Evolutionary conservation across 345 rosid genomes (phyloP).

Genomic region (Citrus australasica): DNA sequence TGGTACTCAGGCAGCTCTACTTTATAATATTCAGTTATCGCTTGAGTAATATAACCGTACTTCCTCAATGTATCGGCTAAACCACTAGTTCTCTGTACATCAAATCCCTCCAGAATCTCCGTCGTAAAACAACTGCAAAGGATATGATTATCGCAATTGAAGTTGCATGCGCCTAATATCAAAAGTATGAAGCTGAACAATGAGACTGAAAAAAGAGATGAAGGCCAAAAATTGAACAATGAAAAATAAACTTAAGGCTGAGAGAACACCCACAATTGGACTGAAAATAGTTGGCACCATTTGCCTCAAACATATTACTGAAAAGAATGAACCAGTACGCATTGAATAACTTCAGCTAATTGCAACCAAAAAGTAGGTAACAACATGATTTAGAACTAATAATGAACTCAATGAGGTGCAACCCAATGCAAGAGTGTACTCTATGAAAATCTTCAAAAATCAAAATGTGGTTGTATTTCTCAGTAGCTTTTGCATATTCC

Average conservation of each 20-base stretch:
- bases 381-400: background rate
- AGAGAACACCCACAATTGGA: background rate
- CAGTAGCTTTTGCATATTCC: background rate
- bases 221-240: background rate
- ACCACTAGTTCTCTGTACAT: constrained; percentile 70
- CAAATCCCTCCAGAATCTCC: constrained; percentile 91
- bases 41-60: constrained; percentile 69
- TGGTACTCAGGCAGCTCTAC: constrained; percentile 30
- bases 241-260: background rate
- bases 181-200: background rate
- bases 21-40: constrained; percentile 60
- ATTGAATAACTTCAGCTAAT: background rate
- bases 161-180: background rate
- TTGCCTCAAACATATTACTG: background rate
- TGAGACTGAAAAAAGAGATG: background rate
- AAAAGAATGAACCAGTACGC: background rate
- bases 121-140: constrained; percentile 83
- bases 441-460: background rate
- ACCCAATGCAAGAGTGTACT: background rate
- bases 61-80: constrained; percentile 75
- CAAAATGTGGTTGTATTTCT: background rate
- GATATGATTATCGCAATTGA: background rate
- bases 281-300: background rate
- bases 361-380: background rate
- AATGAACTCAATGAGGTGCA: background rate